These are phyloP conservation scores for Aspergillus spinulosporus DNA, from an alignment of 2,329 filamentous ascomycete genomes.

Conservation along the genomic window DNA sequence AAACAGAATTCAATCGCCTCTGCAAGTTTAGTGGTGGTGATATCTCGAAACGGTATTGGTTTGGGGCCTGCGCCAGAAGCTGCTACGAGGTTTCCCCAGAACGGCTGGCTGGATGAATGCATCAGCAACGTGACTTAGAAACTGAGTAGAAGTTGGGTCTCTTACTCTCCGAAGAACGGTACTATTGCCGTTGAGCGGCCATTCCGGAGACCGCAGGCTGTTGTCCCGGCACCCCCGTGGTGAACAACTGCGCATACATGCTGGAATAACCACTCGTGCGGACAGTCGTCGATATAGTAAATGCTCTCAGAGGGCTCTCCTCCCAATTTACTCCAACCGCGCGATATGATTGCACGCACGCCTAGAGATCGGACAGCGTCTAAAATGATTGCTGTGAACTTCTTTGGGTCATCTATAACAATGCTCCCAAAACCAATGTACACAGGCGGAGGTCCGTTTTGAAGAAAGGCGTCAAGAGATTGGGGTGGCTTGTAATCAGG, in stretches of 20 bases:
- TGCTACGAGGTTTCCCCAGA: conserved; percentile 57
- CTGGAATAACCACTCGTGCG: conserved; percentile 61
- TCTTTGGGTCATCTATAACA: conserved; percentile 53
- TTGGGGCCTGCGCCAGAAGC: conserved; percentile 51
- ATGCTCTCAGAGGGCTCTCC: conserved; percentile 40
- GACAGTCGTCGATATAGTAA: conserved; percentile 56
- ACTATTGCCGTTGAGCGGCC: conserved; percentile 56
- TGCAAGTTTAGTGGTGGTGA: conserved; percentile 48
- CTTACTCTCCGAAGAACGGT: conserved; percentile 58
- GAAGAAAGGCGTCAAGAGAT: conserved; percentile 48
- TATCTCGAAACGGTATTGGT: conserved; percentile 49
- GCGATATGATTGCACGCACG: conserved; percentile 55
- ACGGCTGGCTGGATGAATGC: conserved; percentile 43
- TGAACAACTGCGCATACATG: conserved; percentile 58
- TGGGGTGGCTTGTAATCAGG: conserved; percentile 43
- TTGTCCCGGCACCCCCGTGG: conserved; percentile 62
- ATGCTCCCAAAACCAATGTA: conserved; percentile 62
- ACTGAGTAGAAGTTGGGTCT: background rate
- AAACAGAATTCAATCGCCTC: conserved; percentile 50
- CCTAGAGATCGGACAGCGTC: conserved; percentile 51
- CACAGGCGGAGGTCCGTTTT: conserved; percentile 50
- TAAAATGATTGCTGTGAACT: conserved; percentile 49
- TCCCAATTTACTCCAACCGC: conserved; percentile 55
- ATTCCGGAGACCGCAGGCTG: conserved; percentile 55
- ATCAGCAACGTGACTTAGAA: background rate